Evolutionary conservation across 2,329 filamentous ascomycete genomes (phyloP).

Genomic region (Thielaviopsis cerberus): DNA sequence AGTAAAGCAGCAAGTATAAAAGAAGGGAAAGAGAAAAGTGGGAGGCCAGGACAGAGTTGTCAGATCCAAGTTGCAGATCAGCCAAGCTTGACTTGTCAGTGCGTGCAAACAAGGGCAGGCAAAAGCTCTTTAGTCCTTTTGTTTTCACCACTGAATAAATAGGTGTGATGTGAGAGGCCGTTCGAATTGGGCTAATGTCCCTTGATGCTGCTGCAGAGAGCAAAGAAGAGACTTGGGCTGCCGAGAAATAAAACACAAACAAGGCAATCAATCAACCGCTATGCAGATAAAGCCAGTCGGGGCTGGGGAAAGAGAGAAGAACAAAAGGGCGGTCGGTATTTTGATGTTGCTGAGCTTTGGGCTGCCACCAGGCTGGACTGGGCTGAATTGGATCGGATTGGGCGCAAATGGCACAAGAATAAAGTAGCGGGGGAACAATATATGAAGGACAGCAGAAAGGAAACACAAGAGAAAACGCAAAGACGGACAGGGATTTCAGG

Average conservation of each 20-base stretch:
- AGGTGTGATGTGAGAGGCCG: neutral
- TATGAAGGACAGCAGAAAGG: neutral
- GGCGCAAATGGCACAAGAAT: constrained; percentile 4
- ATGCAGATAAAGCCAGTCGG: neutral
- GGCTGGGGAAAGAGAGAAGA: neutral
- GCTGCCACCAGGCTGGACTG: constrained; percentile 2
- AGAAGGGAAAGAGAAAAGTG: neutral
- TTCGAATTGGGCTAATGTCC: neutral
- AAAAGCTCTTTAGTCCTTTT: neutral
- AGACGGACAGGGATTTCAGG: neutral
- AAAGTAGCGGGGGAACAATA: neutral
- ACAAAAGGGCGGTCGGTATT: neutral
- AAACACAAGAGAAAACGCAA: neutral
- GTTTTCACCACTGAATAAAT: neutral
- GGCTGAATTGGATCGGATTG: constrained; percentile 5
- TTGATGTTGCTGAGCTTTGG: constrained; percentile 1
- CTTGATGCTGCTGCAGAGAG: neutral
- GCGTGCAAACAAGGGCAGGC: neutral
- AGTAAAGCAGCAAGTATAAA: neutral
- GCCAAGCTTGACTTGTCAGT: neutral
- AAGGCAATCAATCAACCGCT: neutral
- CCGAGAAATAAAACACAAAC: neutral
- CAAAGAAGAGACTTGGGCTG: neutral
- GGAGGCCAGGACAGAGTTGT: neutral
- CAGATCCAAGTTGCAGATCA: neutral